Evolutionary conservation across 2,329 filamentous ascomycete genomes (phyloP), one percentile per base, ranked within the genome.

Genomic region (Ceratocystis alfenasii): DNA sequence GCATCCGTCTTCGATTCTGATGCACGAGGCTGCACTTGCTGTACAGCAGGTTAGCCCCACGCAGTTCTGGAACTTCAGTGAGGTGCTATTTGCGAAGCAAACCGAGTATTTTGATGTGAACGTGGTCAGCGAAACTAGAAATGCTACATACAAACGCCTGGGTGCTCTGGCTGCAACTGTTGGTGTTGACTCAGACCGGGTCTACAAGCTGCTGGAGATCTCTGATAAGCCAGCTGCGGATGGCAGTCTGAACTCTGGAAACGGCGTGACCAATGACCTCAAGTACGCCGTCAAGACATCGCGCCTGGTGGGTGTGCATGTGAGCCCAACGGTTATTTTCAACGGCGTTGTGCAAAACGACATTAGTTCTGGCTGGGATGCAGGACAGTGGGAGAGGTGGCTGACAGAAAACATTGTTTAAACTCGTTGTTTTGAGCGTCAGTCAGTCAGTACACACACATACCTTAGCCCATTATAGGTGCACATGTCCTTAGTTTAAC

Each of bases 251-350:
- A 97, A 97, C 73, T 74, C 73, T 7, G 92, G 93, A 0, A 96
- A 97, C 74, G 78, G 79, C 66, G 87, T 95, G 63, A 96, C 92
- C 28, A 82, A 88, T 73, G 90, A 96, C 74, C 75, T 96, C 65
- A 96, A 96, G 80, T 76, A 89, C 62, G 78, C 93, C 71, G 84
- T 93, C 68, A 95, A 92, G 81, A 87, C 87, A 74, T 83, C 89
- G 71, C 80, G 93, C 55, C 76, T 94, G 70, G 82, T 89, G 7
- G 88, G 92, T 12, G 84, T 96, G 55, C 93, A 97, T 78, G 90
- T 96, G 50, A 93, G 90, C 53, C 93, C 93, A 1, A 96, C 92
- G 0, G 90, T 93, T 22, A 80, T 95, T 62, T 92, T 95, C 74
- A 86, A 97, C 75, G 91, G 92, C 0, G 83, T 95, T 28, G 86